Evolutionary conservation across 805 yeast genomes (phyloP).

Genomic region (Lachancea quebecensis): DNA sequence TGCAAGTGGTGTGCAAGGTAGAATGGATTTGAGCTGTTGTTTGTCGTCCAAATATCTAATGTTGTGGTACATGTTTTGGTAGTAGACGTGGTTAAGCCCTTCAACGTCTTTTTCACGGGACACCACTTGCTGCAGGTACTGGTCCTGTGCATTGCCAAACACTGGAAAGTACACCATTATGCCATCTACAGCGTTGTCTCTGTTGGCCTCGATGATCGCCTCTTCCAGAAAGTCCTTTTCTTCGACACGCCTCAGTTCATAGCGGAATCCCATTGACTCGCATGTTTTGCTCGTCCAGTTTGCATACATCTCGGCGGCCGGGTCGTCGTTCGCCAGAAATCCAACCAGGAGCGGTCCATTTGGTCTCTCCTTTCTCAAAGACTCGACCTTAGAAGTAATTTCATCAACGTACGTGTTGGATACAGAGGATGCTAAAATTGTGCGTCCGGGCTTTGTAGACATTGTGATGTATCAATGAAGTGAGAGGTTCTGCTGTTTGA

Average conservation of each 20-base stretch:
- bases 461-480: slow-evolving; percentile 4
- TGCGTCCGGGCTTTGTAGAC: slow-evolving; percentile 52
- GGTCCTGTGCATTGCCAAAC: slow-evolving; percentile 91
- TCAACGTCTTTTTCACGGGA: slow-evolving; percentile 92
- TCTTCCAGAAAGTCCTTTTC: slow-evolving; percentile 82
- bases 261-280: slow-evolving; percentile 75
- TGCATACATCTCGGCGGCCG: slow-evolving; percentile 93
- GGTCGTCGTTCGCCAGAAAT: slow-evolving; percentile 84
- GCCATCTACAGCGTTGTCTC: slow-evolving; percentile 71
- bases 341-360: slow-evolving; percentile 79
- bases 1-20: slow-evolving; percentile 96
- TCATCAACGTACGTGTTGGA: slow-evolving; percentile 79
- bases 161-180: slow-evolving; percentile 98
- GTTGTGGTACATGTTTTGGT: slow-evolving; percentile 93
- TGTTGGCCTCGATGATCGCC: slow-evolving; percentile 73
- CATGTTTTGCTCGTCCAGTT: slow-evolving; percentile 93
- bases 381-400: slow-evolving; percentile 48
- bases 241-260: slow-evolving; percentile 62
- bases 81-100: slow-evolving; percentile 84
- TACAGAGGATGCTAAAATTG: slow-evolving; percentile 79
- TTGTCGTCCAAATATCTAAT: slow-evolving; percentile 70
- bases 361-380: slow-evolving; percentile 31
- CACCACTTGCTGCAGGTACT: slow-evolving; percentile 88
- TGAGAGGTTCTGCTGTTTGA: no score
- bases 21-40: slow-evolving; percentile 65